Evolutionary conservation across 2,329 filamentous ascomycete species (phyloP).

Genomic region (Triangularia setosa): DNA sequence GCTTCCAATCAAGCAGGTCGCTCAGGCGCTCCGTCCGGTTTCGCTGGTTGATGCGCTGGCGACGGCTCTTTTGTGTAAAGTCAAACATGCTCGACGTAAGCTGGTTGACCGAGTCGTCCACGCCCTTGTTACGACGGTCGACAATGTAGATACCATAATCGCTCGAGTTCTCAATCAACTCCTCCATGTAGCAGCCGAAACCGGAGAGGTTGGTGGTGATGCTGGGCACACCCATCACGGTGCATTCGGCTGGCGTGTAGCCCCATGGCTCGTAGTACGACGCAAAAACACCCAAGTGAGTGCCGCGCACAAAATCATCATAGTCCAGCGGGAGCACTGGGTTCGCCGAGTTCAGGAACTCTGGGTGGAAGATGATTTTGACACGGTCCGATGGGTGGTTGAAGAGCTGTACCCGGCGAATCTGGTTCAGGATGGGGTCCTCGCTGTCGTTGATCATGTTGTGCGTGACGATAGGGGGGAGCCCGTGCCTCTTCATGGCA

Average conservation of each 20-base stretch:
- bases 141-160: slow-evolving; percentile 99
- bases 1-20: slow-evolving; percentile 96
- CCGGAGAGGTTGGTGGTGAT: slow-evolving; percentile 98
- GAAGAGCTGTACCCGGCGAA: slow-evolving; percentile 93
- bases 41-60: slow-evolving; percentile 97
- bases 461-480: slow-evolving; percentile 96
- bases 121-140: slow-evolving; percentile 88
- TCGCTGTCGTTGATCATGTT: slow-evolving; percentile 96
- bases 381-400: slow-evolving; percentile 93
- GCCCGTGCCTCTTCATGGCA: slow-evolving; percentile 87
- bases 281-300: slow-evolving; percentile 90
- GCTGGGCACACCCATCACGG: slow-evolving; percentile 97
- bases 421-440: slow-evolving; percentile 92
- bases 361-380: slow-evolving; percentile 96
- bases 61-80: slow-evolving; percentile 86
- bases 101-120: slow-evolving; percentile 97
- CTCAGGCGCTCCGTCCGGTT: slow-evolving; percentile 94
- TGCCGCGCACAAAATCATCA: slow-evolving; percentile 96
- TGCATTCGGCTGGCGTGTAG: slow-evolving; percentile 96
- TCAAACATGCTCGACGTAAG: slow-evolving; percentile 90
- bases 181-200: slow-evolving; percentile 99
- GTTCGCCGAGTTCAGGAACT: slow-evolving; percentile 94
- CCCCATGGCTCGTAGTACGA: slow-evolving; percentile 99
- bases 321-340: slow-evolving; percentile 94
- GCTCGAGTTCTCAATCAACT: slow-evolving; percentile 93